Base-by-base conservation (phyloP, 1,284 basidiomycete genomes). In the Athelia psychrophila region DNA sequence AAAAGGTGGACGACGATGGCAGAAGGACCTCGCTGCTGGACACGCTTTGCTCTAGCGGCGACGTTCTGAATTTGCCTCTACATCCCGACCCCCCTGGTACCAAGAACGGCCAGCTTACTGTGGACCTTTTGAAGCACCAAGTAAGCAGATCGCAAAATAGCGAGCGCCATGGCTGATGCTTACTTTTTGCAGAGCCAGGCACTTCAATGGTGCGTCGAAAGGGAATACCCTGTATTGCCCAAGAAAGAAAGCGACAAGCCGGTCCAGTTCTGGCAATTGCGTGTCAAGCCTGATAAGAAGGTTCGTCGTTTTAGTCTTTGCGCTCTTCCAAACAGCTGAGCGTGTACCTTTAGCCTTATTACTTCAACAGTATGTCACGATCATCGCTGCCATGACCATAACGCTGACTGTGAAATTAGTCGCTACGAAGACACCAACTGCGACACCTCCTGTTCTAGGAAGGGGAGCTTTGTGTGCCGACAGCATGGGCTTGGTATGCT, bases 391-490 rank as follows among this genome's bases (percentile, higher is more conserved):
- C 5, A 13, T 30, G 27, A 30, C 13, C 13, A 13, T n/a, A 30
- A 6, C 13, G 13, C 27, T 30, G 27, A 30, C 27, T 30, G 27
- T 13, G 13, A 13, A 5, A 30, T 30, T 51, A 84, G 86, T 93
- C 51, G 91, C 87, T 0, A 94, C 92, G 0, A 87, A 88, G 60
- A 87, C 83, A 2, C 91, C 89, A 18, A 88, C 90, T 64, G 74
- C 77, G 44, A 69, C 70, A 0, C 66, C 79, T 2, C 93, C 93
- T 0, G 57, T 61, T 0, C 78, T 96, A 16, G 92, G 92, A 3
- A 76, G 87, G 56, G 93, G 94, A 18, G 93, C 91, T 1, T 75
- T 95, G 46, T 84, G 91, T 52, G 92, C 89, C 0, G 94, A 96
- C 68, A 90, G 89, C 35, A 96, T 96, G 93, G 93, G 93, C 54